Conservation (phyloP, 352 stramenopile genomes). For the Peronospora belbahrii region DNA sequence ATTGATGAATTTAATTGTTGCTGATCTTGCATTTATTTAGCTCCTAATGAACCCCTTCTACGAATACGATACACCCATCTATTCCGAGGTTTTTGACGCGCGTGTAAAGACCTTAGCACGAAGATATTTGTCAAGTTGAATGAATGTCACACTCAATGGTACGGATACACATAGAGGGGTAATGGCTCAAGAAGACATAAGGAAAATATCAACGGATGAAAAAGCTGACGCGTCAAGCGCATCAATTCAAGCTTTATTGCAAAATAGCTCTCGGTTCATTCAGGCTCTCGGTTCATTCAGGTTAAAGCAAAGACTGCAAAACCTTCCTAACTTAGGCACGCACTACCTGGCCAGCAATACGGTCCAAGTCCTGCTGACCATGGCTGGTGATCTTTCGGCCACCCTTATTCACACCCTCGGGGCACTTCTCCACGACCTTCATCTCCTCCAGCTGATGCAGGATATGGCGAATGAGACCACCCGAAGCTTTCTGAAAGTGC, state of each 20-base stretch:
- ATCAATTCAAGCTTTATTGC: conserved; percentile 38
- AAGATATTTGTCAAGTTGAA: conserved; percentile 64
- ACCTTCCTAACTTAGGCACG: conserved; percentile 55
- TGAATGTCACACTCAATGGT: too few species aligned
- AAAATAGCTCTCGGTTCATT: conserved; percentile 49
- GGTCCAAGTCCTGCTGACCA: conserved; percentile 98
- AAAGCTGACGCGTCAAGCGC: conserved; percentile 9
- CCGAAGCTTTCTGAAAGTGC: conserved; percentile 93
- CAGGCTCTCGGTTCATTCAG: conserved; percentile 27
- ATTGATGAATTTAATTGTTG: conserved; percentile 1
- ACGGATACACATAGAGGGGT: too few species aligned
- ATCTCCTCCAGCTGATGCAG: conserved; percentile 97
- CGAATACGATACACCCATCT: conserved; percentile 91
- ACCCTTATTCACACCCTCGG: conserved; percentile 87
- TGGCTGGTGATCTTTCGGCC: conserved; percentile 93
- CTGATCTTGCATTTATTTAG: conserved; percentile 27
- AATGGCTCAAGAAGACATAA: too few species aligned
- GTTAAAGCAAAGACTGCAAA: conserved; percentile 20
- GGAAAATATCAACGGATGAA: conserved; percentile 4
- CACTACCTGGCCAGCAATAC: conserved; percentile 94
- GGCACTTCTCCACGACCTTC: conserved; percentile 96
- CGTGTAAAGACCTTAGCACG: conserved; percentile 85
- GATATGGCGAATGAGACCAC: conserved; percentile 96
- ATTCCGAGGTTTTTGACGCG: conserved; percentile 89
- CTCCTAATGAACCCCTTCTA: conserved; percentile 96